Evolutionary conservation across 352 stramenopile genomes (phyloP).

Genomic region (Pythium angustatum): DNA sequence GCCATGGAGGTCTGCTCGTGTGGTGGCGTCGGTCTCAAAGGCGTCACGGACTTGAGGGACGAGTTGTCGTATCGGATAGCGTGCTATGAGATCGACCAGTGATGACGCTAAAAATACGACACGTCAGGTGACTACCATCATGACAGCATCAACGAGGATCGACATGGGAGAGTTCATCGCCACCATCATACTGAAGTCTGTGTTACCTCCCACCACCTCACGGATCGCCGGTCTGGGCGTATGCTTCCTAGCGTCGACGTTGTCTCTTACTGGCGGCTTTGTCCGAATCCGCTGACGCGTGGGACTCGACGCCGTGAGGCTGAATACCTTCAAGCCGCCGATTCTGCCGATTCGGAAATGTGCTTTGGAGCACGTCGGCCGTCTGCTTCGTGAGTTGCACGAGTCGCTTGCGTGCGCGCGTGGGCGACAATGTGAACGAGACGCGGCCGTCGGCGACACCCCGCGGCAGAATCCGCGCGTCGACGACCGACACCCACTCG

Average conservation of each 20-base stretch:
- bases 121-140: not conserved
- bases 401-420: constrained; percentile 38
- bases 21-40: too few species aligned
- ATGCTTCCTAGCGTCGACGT: constrained; percentile 8
- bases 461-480: constrained; percentile 72
- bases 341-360: constrained; percentile 43
- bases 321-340: not conserved
- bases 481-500: constrained; percentile 72
- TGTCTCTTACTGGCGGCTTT: constrained; percentile 23
- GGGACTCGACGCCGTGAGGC: not conserved
- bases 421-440: constrained; percentile 43
- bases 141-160: not conserved
- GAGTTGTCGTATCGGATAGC: too few species aligned
- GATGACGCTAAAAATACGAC: constrained; percentile 2
- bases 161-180: not conserved
- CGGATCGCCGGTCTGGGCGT: too few species aligned
- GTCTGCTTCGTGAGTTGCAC: constrained; percentile 52
- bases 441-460: constrained; percentile 58
- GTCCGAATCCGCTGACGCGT: not conserved
- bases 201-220: constrained; percentile 15
- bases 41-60: too few species aligned
- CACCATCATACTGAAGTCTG: constrained; percentile 15
- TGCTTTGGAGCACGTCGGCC: constrained; percentile 53
- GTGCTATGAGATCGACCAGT: too few species aligned
- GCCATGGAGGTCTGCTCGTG: constrained; percentile 24